Conservation (phyloP, 192 early-diverging fungal species). For the Kickxella alabastrina region DNA sequence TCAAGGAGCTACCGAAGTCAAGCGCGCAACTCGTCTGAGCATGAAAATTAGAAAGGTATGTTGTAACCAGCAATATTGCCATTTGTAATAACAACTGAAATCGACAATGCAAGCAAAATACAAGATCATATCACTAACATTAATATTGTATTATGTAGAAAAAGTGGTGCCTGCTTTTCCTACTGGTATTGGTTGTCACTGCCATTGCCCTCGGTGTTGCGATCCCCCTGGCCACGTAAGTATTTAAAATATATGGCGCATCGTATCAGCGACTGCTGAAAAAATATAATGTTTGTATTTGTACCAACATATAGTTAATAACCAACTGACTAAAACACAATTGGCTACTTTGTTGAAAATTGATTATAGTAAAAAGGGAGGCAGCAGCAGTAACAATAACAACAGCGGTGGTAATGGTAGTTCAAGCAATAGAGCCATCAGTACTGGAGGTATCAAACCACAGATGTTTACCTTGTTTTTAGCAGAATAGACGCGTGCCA, state of each 20-base stretch:
- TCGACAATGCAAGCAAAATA: not conserved
- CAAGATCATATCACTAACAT: not conserved
- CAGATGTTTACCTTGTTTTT: not conserved
- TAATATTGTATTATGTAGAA: constrained; percentile 23
- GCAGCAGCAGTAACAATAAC: constrained; percentile 8
- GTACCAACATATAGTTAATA: not conserved
- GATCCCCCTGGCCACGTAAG: constrained; percentile 47
- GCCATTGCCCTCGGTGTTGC: constrained; percentile 36
- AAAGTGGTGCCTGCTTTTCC: constrained; percentile 37
- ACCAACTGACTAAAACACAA: no score
- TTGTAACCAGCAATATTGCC: no score
- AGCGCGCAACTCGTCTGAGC: constrained; percentile 30
- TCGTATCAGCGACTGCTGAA: not conserved
- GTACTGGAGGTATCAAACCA: not conserved
- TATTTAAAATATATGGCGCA: no score
- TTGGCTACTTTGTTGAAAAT: no score
- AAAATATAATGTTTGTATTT: not conserved
- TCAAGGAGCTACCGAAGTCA: constrained; percentile 18
- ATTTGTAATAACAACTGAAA: no score
- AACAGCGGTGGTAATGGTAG: constrained; percentile 3
- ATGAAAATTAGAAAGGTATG: constrained; percentile 44
- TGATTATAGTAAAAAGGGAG: constrained; percentile 6
- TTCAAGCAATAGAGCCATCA: not conserved
- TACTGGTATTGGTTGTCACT: constrained; percentile 27
- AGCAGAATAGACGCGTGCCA: no score